Evolutionary conservation across 2,329 filamentous ascomycete genomes (phyloP), one percentile per base, ranked within the genome.

Genomic region (Hypocreales sp.): DNA sequence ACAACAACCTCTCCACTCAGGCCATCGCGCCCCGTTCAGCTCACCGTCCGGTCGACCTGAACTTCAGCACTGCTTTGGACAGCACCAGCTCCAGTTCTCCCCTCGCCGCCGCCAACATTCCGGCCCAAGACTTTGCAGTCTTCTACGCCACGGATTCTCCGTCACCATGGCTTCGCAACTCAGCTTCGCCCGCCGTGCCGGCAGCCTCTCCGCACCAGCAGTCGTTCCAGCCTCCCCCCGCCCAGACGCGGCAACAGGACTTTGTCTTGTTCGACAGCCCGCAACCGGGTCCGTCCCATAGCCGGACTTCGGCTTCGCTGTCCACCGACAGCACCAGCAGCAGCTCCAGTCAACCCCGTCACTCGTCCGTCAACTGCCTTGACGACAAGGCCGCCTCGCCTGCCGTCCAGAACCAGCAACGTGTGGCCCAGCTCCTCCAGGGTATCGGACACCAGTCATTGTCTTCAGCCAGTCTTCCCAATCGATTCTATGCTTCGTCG

Each of bases 61-160:
- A 77, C 69, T 72, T 60, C 46, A 65, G 64, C 64, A 56, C 58
- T 57, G 67, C 70, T 64, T 55, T 60, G 51, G 46, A 47, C 48
- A 63, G 60, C 63, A 58, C 53, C 58, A 59, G 64, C 68, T 60
- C 55, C 41, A 68, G 64, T 70, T 67, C 59, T 35, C 26, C 27
- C 58, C 52, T 50, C 44, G 51, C 48, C 46, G 64, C 63, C 61
- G 56, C 58, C 56, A 72, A 59, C 59, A 72, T 72, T 67, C 52
- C 62, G 59, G 51, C 56, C 48, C 68, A 63, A 71, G 74, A 76
- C 70, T 70, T 66, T 42, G 48, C 63, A 70, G 73, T 79, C 74
- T 76, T 77, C 76, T 83, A n/a, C n/a, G n/a, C 67, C 67, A 84
- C 79, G 79, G 78, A 79, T 80, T 69, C 72, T 55, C 64, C 65